These are phyloP conservation scores for Pachyrhizus erosus DNA, from an alignment of 306 rosid species.

Conservation along the genomic window DNA sequence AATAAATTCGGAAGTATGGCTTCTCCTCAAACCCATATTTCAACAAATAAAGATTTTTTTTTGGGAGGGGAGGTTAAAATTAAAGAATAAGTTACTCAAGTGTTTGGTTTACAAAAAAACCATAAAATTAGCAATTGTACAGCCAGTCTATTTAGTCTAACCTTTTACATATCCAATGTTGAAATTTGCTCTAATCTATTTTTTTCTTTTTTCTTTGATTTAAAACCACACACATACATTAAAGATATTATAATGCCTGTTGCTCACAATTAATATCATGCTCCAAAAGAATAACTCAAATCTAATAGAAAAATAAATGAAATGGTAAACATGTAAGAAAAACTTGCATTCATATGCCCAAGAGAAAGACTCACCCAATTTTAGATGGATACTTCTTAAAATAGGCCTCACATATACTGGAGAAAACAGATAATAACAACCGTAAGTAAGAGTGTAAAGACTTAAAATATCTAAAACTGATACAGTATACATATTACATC, in stretches of 20 bases:
- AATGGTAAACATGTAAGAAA: neutral
- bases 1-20: neutral
- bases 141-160: constrained; percentile 6
- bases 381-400: constrained; percentile 83
- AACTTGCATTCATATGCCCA: neutral
- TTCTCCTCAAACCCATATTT: constrained; percentile 17
- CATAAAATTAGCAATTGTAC: constrained; percentile 17
- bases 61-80: neutral
- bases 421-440: constrained; percentile 29
- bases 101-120: constrained; percentile 4
- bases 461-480: neutral
- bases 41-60: neutral
- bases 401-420: constrained; percentile 96
- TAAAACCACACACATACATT: constrained; percentile 22
- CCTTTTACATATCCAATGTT: neutral
- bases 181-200: constrained; percentile 3
- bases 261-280: neutral
- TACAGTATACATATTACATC: neutral
- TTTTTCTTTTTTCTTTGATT: constrained; percentile 1
- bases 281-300: constrained; percentile 34
- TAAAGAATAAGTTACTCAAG: neutral
- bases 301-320: constrained; percentile 15
- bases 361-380: constrained; percentile 71
- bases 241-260: constrained; percentile 16
- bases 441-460: constrained; percentile 30